A percentile compares a stretch with the other conserved stretches of the same genome.
phyloP scores from a whole-genome alignment of 1,139 yeast genomes.

The Debaryomycetaceae sp. region DNA sequence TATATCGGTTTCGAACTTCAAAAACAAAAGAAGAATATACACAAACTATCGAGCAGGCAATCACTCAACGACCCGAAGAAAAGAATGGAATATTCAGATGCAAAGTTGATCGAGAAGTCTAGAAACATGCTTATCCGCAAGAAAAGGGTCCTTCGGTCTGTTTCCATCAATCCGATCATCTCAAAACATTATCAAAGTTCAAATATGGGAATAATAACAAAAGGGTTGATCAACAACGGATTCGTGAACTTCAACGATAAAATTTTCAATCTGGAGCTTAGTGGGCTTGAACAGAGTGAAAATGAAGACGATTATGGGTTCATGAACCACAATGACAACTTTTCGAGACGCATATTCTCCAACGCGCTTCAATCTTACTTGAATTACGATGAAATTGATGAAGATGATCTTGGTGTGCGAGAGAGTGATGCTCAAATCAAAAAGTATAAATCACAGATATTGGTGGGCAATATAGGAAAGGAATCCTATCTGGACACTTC shows the following conservation, averaged over 20 bases:
- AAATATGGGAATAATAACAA: conserved; percentile 16
- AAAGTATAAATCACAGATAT: conserved; percentile 38
- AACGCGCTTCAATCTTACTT: conserved; percentile 25
- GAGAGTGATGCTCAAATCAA: conserved; percentile 18
- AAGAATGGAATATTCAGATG: conserved; percentile 50
- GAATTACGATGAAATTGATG: conserved; percentile 16
- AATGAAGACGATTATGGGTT: conserved; percentile 36
- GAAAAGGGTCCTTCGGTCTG: conserved; percentile 43
- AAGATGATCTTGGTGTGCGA: conserved; percentile 10
- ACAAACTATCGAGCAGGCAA: conserved; percentile 39
- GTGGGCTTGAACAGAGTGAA: conserved; percentile 6
- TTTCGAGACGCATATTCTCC: conserved; percentile 29
- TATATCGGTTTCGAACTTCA: conserved; percentile 58
- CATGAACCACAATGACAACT: conserved; percentile 27
- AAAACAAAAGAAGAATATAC: conserved; percentile 43
- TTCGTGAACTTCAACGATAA: not conserved
- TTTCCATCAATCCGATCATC: conserved; percentile 40
- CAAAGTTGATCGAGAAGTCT: conserved; percentile 46
- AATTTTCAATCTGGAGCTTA: not conserved
- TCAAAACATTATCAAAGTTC: conserved; percentile 22
- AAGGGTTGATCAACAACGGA: conserved; percentile 11
- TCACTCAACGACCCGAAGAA: conserved; percentile 17
- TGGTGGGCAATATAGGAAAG: conserved; percentile 12
- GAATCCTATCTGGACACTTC: conserved; percentile 11
- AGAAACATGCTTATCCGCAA: conserved; percentile 41